Base-by-base conservation (phyloP, 2,329 filamentous ascomycete genomes). In the Penicillium sp. region DNA sequence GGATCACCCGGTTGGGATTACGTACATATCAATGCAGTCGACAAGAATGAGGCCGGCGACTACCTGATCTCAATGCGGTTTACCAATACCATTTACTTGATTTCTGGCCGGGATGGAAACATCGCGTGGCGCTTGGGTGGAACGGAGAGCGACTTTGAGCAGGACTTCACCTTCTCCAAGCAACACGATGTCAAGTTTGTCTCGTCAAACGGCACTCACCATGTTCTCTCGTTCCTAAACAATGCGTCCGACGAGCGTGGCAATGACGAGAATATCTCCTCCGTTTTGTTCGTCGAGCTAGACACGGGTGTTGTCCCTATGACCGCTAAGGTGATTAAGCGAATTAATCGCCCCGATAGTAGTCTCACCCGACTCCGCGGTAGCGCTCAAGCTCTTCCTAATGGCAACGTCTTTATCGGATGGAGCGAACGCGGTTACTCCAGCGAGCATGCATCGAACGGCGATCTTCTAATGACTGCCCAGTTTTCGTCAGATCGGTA, bases 111-210 rank as follows among this genome's bases (percentile, higher is more conserved):
- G 8, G 67, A 74, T 44, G 71, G 73, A 9, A 56, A 60, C 25
- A 67, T 77, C 37, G 58, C 74, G 39, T 77, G 75, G 75, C 65
- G 69, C 7, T 67, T 77, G 4, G 73, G 74, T 18, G 74, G 73
- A 5, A 56, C 57, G 15, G 58, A 64, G 25, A 68, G 65, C 7
- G 58, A 72, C 48, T 72, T 74, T 47, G 42, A 52, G 13, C 59
- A 64, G 47, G 65, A 72, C 45, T 74, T 74, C 51, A 66, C 52
- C 40, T 73, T 73, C 51, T 70, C 68, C 3, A 66, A 66, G 32
- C 73, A 75, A 48, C 70, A 77, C 58, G 70, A 75, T 64, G 64
- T 69, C 45, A 66, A 71, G 57, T 68, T 71, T 54, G 46, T 69
- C 29, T 53, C 64, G 27, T 65, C 64, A 1, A 60, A 67, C 21